Conservation (phyloP, 176 grass and related monocot genomes). For the Saccharum officinarum region DNA sequence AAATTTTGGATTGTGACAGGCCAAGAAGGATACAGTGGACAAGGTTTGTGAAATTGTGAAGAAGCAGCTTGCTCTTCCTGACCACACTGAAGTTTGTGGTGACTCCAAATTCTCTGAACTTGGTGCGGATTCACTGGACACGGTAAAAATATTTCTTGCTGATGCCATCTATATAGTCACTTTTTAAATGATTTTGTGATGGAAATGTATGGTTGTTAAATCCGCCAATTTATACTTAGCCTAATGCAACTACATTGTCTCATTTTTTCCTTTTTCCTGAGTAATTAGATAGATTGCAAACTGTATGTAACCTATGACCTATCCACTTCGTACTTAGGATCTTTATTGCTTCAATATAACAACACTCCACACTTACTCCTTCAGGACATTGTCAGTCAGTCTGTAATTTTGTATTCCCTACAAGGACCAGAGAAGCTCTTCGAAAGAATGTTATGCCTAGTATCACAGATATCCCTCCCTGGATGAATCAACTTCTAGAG, state of each 20-base stretch:
- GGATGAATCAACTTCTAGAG: not conserved
- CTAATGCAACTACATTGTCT: not conserved
- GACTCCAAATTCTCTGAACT: conserved; percentile 56
- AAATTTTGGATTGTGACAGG: conserved; percentile 30
- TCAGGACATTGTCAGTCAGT: not conserved
- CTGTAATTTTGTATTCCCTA: not conserved
- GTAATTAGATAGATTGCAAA: not conserved
- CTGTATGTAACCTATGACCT: not conserved
- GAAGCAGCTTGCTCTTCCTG: conserved; percentile 69
- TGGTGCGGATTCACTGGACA: conserved; percentile 68
- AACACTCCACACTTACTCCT: not conserved
- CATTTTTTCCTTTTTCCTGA: not conserved
- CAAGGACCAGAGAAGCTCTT: not conserved
- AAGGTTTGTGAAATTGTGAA: conserved; percentile 71
- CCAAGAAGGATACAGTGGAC: conserved; percentile 51
- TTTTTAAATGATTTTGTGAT: not conserved
- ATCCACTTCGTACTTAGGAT: not conserved
- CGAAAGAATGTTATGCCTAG: not conserved
- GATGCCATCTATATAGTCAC: not conserved
- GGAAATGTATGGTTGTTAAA: not conserved
- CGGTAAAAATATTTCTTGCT: conserved; percentile 42
- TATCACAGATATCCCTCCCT: not conserved
- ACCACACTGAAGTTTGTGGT: conserved; percentile 36
- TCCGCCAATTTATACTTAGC: not conserved
- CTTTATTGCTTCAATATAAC: not conserved